Percentiles rank a stretch among this genome's conserved stretches.
phyloP scores from a whole-genome alignment of 2,329 filamentous ascomycete species.

The Apiospora arundinis region DNA sequence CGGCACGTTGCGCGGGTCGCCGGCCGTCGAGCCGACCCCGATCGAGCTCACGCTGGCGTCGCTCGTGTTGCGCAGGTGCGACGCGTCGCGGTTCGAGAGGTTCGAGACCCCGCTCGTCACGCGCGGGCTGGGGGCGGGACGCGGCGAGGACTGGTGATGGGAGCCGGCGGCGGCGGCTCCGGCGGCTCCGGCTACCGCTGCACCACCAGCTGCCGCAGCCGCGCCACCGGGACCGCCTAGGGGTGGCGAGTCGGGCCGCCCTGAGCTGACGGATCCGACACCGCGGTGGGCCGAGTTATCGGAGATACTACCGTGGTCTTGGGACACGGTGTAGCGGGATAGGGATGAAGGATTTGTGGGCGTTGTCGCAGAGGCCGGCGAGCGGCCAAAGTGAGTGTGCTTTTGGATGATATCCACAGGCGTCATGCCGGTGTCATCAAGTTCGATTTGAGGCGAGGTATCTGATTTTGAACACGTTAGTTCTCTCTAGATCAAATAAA shows the following conservation, averaged over 20 bases:
- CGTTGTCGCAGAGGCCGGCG: conserved; percentile 32
- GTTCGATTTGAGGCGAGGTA: conserved; percentile 51
- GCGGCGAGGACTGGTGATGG: conserved; percentile 20
- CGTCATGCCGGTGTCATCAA: conserved; percentile 51
- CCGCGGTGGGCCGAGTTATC: conserved; percentile 29
- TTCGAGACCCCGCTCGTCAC: conserved; percentile 47
- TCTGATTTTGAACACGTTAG: conserved; percentile 38
- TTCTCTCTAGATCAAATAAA: conserved; percentile 21
- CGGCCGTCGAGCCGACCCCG: neutral
- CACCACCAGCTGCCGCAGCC: neutral
- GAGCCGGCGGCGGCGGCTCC: conserved; percentile 17
- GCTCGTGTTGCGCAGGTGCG: conserved; percentile 50
- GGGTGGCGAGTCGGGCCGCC: conserved; percentile 34
- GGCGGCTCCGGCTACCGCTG: conserved; percentile 16
- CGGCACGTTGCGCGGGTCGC: neutral
- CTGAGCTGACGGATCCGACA: conserved; percentile 7
- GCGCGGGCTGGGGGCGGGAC: conserved; percentile 23
- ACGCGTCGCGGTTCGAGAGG: conserved; percentile 47
- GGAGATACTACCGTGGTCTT: conserved; percentile 42
- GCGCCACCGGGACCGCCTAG: conserved; percentile 23
- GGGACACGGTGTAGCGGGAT: conserved; percentile 28
- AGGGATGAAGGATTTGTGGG: conserved; percentile 39
- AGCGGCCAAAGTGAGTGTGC: conserved; percentile 39
- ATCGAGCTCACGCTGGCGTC: conserved; percentile 47
- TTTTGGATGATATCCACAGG: conserved; percentile 48